Conservation (phyloP, 2,329 filamentous ascomycete species). For the Sordariomycetes sp. region DNA sequence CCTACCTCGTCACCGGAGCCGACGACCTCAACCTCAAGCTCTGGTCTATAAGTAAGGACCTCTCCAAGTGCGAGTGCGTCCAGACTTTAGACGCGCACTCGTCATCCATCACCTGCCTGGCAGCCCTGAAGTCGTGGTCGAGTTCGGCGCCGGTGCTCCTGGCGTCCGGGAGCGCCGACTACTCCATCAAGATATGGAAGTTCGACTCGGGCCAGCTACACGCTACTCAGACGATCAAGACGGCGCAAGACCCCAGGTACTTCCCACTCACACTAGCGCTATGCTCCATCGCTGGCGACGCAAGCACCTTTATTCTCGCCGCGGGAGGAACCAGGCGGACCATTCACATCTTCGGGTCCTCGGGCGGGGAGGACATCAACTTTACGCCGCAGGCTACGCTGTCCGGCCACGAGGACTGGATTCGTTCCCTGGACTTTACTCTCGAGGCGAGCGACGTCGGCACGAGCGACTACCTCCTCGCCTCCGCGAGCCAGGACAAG, state of each 20-base stretch:
- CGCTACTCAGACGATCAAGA: constrained; percentile 57
- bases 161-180: constrained; percentile 72
- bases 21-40: constrained; percentile 67
- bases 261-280: constrained; percentile 72
- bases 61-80: constrained; percentile 22
- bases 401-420: constrained; percentile 87
- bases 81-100: constrained; percentile 50
- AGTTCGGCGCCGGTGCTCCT: constrained; percentile 32
- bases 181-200: constrained; percentile 57
- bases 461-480: constrained; percentile 61
- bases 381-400: constrained; percentile 69
- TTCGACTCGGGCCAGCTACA: constrained; percentile 33
- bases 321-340: constrained; percentile 72
- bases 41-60: constrained; percentile 33
- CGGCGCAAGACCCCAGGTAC: constrained; percentile 52
- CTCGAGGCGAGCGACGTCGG: constrained; percentile 36
- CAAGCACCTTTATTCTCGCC: constrained; percentile 53
- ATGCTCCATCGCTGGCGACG: constrained; percentile 37
- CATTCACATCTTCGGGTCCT: constrained; percentile 67
- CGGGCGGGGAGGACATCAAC: constrained; percentile 22
- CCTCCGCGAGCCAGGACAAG: constrained; percentile 94
- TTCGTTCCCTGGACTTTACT: constrained; percentile 71
- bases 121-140: constrained; percentile 21
- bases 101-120: constrained; percentile 62
- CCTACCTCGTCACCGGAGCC: constrained; percentile 63